Base-by-base conservation (phyloP, 208 protist species). In the Paratrypanosoma confusum region DNA sequence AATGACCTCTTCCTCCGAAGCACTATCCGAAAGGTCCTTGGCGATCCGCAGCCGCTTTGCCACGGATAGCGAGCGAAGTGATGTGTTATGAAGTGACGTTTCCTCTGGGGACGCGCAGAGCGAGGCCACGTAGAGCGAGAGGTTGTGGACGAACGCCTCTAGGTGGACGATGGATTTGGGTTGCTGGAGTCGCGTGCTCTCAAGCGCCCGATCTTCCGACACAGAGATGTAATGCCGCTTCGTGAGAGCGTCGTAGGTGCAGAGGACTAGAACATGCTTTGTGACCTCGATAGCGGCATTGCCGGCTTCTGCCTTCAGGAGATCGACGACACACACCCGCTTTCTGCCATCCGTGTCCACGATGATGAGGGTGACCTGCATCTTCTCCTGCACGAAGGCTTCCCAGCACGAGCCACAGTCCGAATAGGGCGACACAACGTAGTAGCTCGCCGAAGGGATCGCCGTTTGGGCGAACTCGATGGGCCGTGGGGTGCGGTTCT, bases 401-500 rank as follows among this genome's bases (percentile, higher is more conserved):
- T 47, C 41, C 41, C 41, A 47, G 41, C 41, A 47, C 18, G 10
- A 23, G 5, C 21, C 26, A 14, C 18, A 8, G 41, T 47, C 41
- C 4, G 24, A 23, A 27, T 35, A 47, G 6, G 41, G 41, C 8
- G 18, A 6, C 4, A 47, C 41, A 16, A 47, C n/a, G 24, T 47
- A 47, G 13, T n/a, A n/a, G n/a, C n/a, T n/a, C n/a, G n/a, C n/a
- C n/a, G n/a, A n/a, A n/a, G n/a, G n/a, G n/a, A n/a, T 22, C 34
- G 40, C 24, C 13, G 40, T 4, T 31, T 5, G 5, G 40, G 25
- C 23, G 26, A 46, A 40, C 17, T 23, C 45, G 3, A 50, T 14
- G 5, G 27, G 28, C 37, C 57, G 43, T 8, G 31, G 16, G n/a
- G 69, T 78, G 25, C 69, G 57, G 48, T 78, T 78, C 43, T 78